A percentile compares a stretch with the other conserved stretches of the same genome.
Evolutionary conservation across 2,329 filamentous ascomycete species (phyloP).

Genomic region (Arthroderma sp.): DNA sequence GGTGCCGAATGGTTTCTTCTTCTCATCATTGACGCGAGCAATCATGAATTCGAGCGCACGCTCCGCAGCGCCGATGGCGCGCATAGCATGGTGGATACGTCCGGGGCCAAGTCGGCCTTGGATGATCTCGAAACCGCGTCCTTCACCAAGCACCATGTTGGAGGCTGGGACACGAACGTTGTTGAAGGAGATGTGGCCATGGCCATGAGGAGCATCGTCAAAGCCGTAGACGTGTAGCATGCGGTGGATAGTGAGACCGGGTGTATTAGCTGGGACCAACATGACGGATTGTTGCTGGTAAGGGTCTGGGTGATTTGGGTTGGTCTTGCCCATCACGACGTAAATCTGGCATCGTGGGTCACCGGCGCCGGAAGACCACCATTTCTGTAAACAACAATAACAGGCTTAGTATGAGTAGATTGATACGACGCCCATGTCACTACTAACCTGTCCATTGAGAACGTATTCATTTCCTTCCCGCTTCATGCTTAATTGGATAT

Average conservation of each 20-base stretch:
- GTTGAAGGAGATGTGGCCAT: conserved; percentile 80
- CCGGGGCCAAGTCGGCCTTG: conserved; percentile 92
- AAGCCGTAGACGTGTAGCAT: conserved; percentile 93
- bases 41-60: conserved; percentile 89
- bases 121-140: conserved; percentile 94
- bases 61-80: conserved; percentile 81
- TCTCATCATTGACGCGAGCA: conserved; percentile 80
- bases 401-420: background rate
- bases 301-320: conserved; percentile 57
- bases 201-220: conserved; percentile 95
- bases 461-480: conserved; percentile 80
- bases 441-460: conserved; percentile 65
- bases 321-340: conserved; percentile 91
- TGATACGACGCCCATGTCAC: conserved; percentile 7
- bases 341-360: conserved; percentile 88
- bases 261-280: conserved; percentile 65
- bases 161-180: conserved; percentile 75
- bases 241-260: conserved; percentile 81
- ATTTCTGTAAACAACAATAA: conserved; percentile 53
- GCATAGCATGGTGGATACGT: conserved; percentile 96
- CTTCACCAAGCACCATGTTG: conserved; percentile 84
- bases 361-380: conserved; percentile 95
- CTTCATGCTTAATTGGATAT: conserved; percentile 73
- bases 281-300: conserved; percentile 92
- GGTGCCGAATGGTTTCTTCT: conserved; percentile 85